Conservation (phyloP, 257 asterid genomes). For the Knoxia roxburghii region DNA sequence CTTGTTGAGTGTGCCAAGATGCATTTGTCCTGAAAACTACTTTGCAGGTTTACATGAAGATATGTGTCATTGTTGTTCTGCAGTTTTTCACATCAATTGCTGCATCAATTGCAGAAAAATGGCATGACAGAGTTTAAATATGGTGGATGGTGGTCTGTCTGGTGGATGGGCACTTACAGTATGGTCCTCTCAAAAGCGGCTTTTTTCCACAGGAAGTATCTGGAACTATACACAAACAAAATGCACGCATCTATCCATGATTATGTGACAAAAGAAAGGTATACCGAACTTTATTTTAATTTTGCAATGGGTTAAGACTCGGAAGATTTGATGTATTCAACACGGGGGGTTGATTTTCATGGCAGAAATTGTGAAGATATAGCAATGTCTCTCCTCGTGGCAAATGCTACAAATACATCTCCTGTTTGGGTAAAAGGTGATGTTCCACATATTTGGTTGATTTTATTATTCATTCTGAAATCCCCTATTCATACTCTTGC, state of each 20-base stretch:
- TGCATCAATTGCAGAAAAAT: conserved; percentile 25
- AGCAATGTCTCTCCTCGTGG: conserved; percentile 58
- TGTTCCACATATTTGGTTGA: neutral
- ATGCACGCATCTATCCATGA: conserved; percentile 54
- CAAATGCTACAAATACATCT: conserved; percentile 47
- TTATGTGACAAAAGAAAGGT: conserved; percentile 49
- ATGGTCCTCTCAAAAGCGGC: conserved; percentile 71
- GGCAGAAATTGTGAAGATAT: conserved; percentile 58
- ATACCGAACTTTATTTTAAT: neutral
- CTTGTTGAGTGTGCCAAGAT: neutral
- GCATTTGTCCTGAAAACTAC: neutral
- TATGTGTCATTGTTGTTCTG: neutral
- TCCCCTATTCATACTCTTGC: neutral
- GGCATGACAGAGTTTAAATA: conserved; percentile 31
- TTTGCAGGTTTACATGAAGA: neutral
- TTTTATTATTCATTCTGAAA: neutral
- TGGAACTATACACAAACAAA: conserved; percentile 41
- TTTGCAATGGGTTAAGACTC: neutral
- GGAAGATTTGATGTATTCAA: neutral
- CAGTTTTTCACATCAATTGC: neutral
- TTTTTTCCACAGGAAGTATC: conserved; percentile 50
- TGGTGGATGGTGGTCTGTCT: conserved; percentile 77
- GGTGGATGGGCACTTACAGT: conserved; percentile 65
- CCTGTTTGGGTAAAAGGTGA: conserved; percentile 62
- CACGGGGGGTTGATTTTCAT: neutral